Conservation (phyloP, 2,329 filamentous ascomycete genomes). For the Cladosporium sp. region DNA sequence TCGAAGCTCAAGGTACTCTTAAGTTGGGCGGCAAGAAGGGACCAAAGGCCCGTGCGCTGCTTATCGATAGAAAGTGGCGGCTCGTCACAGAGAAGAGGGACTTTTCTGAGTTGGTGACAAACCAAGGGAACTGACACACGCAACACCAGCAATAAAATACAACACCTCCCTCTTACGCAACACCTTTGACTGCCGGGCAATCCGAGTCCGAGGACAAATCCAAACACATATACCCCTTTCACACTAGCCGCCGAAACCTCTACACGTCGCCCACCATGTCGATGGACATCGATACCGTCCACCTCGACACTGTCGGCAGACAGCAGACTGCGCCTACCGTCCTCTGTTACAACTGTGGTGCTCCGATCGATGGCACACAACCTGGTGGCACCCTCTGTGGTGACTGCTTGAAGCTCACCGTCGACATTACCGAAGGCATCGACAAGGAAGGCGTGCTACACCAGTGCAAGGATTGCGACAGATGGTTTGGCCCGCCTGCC, state of each 20-base stretch:
- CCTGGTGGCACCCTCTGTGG: slow-evolving; percentile 87
- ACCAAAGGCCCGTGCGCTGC: background rate
- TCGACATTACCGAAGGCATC: slow-evolving; percentile 90
- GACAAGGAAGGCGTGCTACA: slow-evolving; percentile 87
- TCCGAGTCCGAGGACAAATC: background rate
- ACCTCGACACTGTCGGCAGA: slow-evolving; percentile 27
- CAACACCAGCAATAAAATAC: slow-evolving; percentile 6
- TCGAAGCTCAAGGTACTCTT: background rate
- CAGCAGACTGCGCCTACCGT: slow-evolving; percentile 59
- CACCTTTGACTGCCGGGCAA: background rate
- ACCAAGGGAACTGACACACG: background rate
- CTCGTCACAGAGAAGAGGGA: slow-evolving; percentile 20
- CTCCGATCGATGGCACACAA: slow-evolving; percentile 88
- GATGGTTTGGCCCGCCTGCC: slow-evolving; percentile 83
- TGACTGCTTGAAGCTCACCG: slow-evolving; percentile 91
- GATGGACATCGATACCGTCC: slow-evolving; percentile 42
- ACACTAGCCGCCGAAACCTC: background rate
- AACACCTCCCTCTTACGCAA: background rate
- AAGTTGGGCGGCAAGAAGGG: slow-evolving; percentile 7
- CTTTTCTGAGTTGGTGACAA: slow-evolving; percentile 20
- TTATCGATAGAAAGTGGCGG: slow-evolving; percentile 21
- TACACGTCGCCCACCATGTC: slow-evolving; percentile 34
- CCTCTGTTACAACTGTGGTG: slow-evolving; percentile 96
- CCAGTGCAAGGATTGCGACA: slow-evolving; percentile 91
- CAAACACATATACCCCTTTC: background rate